Evolutionary conservation across 78 protist genomes (phyloP).

Genomic region (Cavenderia fasciculata): DNA sequence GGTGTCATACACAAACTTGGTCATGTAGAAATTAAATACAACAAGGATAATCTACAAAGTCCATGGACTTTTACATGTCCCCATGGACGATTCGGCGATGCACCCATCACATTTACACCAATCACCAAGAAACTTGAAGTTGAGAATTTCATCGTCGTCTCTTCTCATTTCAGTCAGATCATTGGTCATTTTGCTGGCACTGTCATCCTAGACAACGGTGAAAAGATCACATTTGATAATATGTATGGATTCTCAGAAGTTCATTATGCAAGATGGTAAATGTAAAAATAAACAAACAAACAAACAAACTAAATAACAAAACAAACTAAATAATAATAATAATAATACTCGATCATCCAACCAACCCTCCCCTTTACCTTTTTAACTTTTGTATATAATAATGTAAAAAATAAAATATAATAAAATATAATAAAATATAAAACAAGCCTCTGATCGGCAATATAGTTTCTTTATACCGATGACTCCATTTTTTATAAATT

Average conservation of each 20-base stretch:
- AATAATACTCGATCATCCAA: too few species aligned
- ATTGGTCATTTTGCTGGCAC: slow-evolving; percentile 32
- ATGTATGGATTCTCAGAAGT: slow-evolving; percentile 19
- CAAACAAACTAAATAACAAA: too few species aligned
- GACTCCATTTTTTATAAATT: too few species aligned
- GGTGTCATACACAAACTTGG: slow-evolving; percentile 52
- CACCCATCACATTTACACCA: slow-evolving; percentile 49
- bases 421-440: too few species aligned
- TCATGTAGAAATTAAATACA: slow-evolving; percentile 24
- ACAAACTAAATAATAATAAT: too few species aligned
- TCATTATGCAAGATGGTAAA: slow-evolving; percentile 43
- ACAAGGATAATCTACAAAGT: not conserved
- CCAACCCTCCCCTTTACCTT: too few species aligned
- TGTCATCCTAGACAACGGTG: slow-evolving; percentile 8
- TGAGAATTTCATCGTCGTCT: slow-evolving; percentile 9
- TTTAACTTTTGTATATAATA: too few species aligned
- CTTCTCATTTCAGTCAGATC: slow-evolving; percentile 48
- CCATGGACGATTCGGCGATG: slow-evolving; percentile 59
- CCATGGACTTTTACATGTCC: slow-evolving; percentile 62
- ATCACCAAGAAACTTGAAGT: slow-evolving; percentile 11
- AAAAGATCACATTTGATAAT: not conserved
- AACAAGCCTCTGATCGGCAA: too few species aligned
- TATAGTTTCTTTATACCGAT: too few species aligned
- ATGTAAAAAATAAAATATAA: too few species aligned
- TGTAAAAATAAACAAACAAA: too few species aligned